Conservation (phyloP, 2,329 filamentous ascomycete species). For the Lachnellula suecica region DNA sequence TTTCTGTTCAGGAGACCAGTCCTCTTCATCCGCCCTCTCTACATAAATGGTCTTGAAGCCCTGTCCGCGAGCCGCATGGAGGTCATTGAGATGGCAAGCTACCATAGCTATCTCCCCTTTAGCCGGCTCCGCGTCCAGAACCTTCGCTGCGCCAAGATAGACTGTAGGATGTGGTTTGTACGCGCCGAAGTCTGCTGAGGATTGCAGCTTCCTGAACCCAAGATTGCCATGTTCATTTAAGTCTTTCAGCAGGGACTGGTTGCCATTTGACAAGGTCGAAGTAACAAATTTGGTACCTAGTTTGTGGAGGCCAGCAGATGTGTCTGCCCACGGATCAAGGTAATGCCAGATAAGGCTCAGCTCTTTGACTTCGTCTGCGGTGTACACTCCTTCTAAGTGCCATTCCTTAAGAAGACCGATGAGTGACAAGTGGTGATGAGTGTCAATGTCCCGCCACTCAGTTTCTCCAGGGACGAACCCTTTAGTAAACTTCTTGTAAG, state of each 20-base stretch:
- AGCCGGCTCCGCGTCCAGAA: conserved; percentile 49
- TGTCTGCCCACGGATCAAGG: conserved; percentile 68
- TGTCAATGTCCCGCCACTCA: conserved; percentile 68
- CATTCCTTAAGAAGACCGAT: conserved; percentile 54
- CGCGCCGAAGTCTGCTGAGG: conserved; percentile 67
- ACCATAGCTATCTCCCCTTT: conserved; percentile 69
- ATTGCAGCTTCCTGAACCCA: conserved; percentile 62
- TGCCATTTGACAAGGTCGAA: conserved; percentile 74
- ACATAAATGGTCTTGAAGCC: conserved; percentile 75
- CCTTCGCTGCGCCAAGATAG: conserved; percentile 66
- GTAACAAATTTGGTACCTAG: conserved; percentile 56
- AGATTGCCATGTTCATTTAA: conserved; percentile 58
- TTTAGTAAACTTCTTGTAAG: conserved; percentile 61
- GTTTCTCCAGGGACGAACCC: conserved; percentile 46
- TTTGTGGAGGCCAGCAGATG: conserved; percentile 51
- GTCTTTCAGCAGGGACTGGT: conserved; percentile 64
- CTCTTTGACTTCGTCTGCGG: conserved; percentile 58
- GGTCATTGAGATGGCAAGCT: conserved; percentile 70
- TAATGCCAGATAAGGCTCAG: conserved; percentile 72
- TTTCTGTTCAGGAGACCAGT: conserved; percentile 50
- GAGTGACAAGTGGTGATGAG: conserved; percentile 67
- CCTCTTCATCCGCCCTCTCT: conserved; percentile 66
- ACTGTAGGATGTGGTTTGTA: conserved; percentile 72
- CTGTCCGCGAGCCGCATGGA: conserved; percentile 61
- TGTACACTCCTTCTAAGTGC: conserved; percentile 58